Evolutionary conservation across 192 early-diverging fungal species (phyloP), one percentile per base, ranked within the genome.

Genomic region (Coemansia sp.): DNA sequence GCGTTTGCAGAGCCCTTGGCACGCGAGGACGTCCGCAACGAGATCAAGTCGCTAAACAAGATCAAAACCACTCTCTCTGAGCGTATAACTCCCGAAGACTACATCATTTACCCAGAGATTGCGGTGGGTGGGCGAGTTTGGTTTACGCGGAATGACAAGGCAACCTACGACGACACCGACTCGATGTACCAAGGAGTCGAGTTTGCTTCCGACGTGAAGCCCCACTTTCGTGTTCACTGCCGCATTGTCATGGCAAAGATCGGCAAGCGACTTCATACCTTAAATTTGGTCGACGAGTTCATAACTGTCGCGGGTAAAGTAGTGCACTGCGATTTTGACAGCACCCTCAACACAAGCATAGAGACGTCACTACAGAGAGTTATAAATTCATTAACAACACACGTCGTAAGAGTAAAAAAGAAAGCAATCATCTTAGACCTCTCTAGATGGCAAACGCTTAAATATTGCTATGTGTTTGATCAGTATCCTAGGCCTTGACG

Each of bases 281-380:
- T 77, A 2, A 19, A 42, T 2, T 17, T 27, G 19, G 69, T 61
- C 8, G 17, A 61, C 8, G 73, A 75, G 57, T 39, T 80, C 11
- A 29, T 80, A 3, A 34, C 72, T 41, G 67, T 73, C 6, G 6
- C 76, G 57, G 59, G 31, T 1, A 70, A 81, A n/a, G 74, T 51
- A 1, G 75, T 76, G 69, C 19, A 36, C 10, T 67, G 45, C 59
- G 3, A 66, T 81, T n/a, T 36, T 39, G 36, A 11, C n/a, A n/a
- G n/a, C 33, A 72, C n/a, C 68, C 66, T 39, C 27, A 42, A n/a
- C n/a, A n/a, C n/a, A n/a, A n/a, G n/a, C n/a, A n/a, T n/a, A n/a
- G n/a, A n/a, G n/a, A n/a, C n/a, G n/a, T n/a, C n/a, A n/a, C n/a
- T n/a, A n/a, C n/a, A n/a, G n/a, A n/a, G n/a, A n/a, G n/a, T n/a